phyloP scores from a whole-genome alignment of 1,284 basidiomycete genomes.

The Wolfiporia cocos region DNA sequence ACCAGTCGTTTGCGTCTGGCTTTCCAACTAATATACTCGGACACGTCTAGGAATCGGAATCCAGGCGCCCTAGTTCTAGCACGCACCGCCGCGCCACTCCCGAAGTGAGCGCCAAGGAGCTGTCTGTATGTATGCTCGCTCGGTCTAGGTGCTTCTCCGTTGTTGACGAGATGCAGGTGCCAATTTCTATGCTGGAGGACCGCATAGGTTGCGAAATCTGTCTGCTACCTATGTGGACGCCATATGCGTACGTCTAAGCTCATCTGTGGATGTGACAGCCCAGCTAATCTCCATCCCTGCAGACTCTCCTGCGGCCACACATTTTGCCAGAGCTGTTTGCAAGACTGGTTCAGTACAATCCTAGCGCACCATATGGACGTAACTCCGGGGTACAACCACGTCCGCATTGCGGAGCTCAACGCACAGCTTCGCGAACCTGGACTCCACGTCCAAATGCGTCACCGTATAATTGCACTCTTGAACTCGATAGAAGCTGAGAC shows the following conservation, averaged over 20 bases:
- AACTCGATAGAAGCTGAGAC: too few species aligned
- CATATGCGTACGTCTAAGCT: constrained; percentile 45
- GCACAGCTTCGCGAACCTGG: constrained; percentile 14
- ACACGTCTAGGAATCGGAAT: neutral
- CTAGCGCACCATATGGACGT: constrained; percentile 40
- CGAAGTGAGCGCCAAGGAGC: neutral
- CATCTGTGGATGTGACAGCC: constrained; percentile 3
- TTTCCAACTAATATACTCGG: neutral
- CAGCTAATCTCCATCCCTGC: constrained; percentile 6
- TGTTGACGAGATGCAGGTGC: neutral
- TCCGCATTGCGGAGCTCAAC: too few species aligned
- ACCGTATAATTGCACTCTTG: too few species aligned
- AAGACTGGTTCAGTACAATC: constrained; percentile 58
- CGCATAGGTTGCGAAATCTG: constrained; percentile 58
- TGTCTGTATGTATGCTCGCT: neutral
- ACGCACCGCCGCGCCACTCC: neutral
- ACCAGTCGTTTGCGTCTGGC: constrained; percentile 2
- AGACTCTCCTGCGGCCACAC: constrained; percentile 67
- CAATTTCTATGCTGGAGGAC: constrained; percentile 41
- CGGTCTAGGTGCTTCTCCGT: neutral
- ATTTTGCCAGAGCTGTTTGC: constrained; percentile 58
- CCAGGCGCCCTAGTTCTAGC: neutral
- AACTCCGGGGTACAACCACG: constrained; percentile 43
- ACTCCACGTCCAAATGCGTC: constrained; percentile 14
- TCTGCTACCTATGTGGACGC: constrained; percentile 52